Conservation (phyloP, 2,329 filamentous ascomycete species). For the Stagonosporopsis chrysanthemi region DNA sequence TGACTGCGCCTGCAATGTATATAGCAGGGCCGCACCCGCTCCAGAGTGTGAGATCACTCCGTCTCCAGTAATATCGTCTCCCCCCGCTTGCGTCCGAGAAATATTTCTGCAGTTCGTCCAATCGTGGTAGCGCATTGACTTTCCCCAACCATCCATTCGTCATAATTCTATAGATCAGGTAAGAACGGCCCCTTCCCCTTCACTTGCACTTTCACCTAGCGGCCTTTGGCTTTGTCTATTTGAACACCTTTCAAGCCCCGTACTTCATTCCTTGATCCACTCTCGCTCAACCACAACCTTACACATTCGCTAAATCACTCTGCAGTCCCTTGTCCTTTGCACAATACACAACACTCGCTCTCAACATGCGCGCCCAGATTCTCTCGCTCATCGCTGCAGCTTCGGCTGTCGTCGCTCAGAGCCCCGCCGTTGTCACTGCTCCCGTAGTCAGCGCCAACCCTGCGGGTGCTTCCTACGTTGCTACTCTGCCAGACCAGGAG, state of each 20-base stretch:
- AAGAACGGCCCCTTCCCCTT: conserved; percentile 15
- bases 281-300: conserved; percentile 1
- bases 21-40: conserved; percentile 16
- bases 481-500: conserved; percentile 45
- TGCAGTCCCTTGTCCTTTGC: conserved; percentile 19
- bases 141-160: conserved; percentile 7
- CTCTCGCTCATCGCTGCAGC: conserved; percentile 41
- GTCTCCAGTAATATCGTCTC: conserved; percentile 4
- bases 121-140: conserved; percentile 6
- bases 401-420: conserved; percentile 40
- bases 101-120: conserved; percentile 8
- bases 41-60: not conserved
- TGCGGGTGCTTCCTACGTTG: conserved; percentile 49
- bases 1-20: conserved; percentile 12
- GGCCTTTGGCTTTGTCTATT: not conserved
- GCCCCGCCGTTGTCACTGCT: conserved; percentile 39
- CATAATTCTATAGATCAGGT: conserved; percentile 9
- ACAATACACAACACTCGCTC: conserved; percentile 19
- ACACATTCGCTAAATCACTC: conserved; percentile 19
- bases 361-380: conserved; percentile 44
- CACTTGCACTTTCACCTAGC: conserved; percentile 6
- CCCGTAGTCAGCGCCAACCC: conserved; percentile 49
- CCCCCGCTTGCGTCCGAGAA: conserved; percentile 7
- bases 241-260: not conserved
- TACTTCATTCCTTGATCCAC: not conserved